These are phyloP conservation scores for Lactarius hengduanensis DNA, from an alignment of 768 basidiomycete species.

Conservation along the genomic window DNA sequence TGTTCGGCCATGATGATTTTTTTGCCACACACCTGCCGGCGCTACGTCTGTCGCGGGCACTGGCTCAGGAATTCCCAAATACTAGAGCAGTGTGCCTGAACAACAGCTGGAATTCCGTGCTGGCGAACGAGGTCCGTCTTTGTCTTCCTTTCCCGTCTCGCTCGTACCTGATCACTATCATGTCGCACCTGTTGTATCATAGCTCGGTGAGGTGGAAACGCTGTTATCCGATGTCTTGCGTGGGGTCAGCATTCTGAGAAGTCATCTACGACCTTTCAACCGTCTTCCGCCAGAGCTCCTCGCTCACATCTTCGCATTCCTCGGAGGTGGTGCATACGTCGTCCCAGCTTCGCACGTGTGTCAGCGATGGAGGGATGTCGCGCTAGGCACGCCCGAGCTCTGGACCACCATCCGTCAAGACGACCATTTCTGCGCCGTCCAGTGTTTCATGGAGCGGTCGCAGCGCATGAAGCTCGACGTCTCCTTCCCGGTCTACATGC, in stretches of 20 bases:
- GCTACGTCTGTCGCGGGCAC: conserved; percentile 14
- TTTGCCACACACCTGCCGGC: not conserved
- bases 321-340: conserved; percentile 8
- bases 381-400: not conserved
- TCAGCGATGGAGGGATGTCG: conserved; percentile 11
- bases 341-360: conserved; percentile 18
- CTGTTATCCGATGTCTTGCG: not conserved
- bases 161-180: not conserved
- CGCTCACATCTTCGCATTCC: conserved; percentile 15
- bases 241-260: not conserved
- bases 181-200: not conserved
- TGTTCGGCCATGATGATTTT: not conserved
- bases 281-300: conserved; percentile 21
- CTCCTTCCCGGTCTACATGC: conserved; percentile 9
- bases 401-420: conserved; percentile 21
- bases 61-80: conserved; percentile 4
- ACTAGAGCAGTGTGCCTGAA: conserved; percentile 6
- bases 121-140: conserved; percentile 17
- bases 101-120: not conserved
- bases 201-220: conserved; percentile 15
- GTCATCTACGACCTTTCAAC: conserved; percentile 8
- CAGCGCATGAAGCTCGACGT: conserved; percentile 7
- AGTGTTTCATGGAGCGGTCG: conserved; percentile 10
- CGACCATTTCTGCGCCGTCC: not conserved
- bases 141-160: not conserved